Percentiles rank a stretch among this genome's conserved stretches.
phyloP scores from a whole-genome alignment of 2,329 filamentous ascomycete species.

The Alternaria atra region DNA sequence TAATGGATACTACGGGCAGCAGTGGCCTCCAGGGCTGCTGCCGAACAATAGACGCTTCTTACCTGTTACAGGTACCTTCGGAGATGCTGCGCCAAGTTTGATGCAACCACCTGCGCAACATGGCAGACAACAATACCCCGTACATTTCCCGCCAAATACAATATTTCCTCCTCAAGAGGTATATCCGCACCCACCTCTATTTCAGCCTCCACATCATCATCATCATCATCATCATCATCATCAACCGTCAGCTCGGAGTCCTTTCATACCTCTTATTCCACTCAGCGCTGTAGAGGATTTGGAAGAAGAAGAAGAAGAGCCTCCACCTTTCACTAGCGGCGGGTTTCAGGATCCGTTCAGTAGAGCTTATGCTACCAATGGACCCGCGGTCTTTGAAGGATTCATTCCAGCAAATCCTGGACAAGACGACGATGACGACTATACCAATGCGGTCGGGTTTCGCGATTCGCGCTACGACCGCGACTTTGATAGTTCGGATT shows the following conservation, averaged over 20 bases:
- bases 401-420: constrained; percentile 49
- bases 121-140: constrained; percentile 24
- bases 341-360: constrained; percentile 34
- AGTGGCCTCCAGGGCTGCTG: constrained; percentile 31
- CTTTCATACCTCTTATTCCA: constrained; percentile 34
- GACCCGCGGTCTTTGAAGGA: constrained; percentile 51
- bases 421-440: constrained; percentile 46
- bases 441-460: constrained; percentile 31
- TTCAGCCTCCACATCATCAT: constrained; percentile 17
- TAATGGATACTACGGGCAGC: constrained; percentile 30
- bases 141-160: constrained; percentile 23
- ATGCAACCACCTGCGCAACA: constrained; percentile 18
- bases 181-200: constrained; percentile 22
- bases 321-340: constrained; percentile 22
- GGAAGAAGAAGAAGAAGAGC: constrained; percentile 22
- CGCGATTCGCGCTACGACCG: constrained; percentile 31
- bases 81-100: constrained; percentile 22
- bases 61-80: constrained; percentile 32
- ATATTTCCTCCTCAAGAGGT: constrained; percentile 28
- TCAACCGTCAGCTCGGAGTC: constrained; percentile 18
- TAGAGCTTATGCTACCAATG: constrained; percentile 33
- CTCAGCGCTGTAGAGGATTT: constrained; percentile 34
- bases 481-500: constrained; percentile 37
- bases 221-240: constrained; percentile 19
- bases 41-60: constrained; percentile 30